These are phyloP conservation scores for Bromus sterilis DNA, from an alignment of 176 grass and related monocot genomes.

Conservation along the genomic window DNA sequence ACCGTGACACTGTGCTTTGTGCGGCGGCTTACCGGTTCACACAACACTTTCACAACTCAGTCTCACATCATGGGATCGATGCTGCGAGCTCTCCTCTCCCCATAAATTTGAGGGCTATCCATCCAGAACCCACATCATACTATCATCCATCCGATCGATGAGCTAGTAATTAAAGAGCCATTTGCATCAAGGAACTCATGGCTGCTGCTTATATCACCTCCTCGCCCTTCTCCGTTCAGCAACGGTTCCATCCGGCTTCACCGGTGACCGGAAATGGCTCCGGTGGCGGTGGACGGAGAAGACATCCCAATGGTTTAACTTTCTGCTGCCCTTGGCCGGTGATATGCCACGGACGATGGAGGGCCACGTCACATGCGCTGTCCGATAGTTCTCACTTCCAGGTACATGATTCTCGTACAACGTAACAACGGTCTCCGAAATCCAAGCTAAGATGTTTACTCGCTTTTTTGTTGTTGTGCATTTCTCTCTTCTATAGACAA, in stretches of 20 bases:
- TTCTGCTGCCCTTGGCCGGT: background rate
- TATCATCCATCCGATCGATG: no score
- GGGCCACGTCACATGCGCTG: background rate
- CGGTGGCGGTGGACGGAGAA: background rate
- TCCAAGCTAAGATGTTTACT: no score
- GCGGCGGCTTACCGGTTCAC: no score
- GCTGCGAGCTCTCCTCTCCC: no score
- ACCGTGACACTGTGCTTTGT: no score
- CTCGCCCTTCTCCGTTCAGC: background rate
- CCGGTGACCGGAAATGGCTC: background rate
- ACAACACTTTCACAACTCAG: no score
- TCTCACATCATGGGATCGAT: no score
- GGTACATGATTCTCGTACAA: background rate
- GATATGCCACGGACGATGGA: background rate
- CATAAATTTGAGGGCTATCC: no score
- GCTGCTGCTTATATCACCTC: background rate
- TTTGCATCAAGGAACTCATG: background rate
- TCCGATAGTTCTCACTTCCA: background rate
- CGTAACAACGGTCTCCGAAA: background rate
- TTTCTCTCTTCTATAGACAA: no score
- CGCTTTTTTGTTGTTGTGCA: no score
- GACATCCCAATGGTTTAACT: background rate
- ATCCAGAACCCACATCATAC: no score
- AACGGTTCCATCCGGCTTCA: background rate
- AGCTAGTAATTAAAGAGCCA: no score